Evolutionary conservation across 2,329 filamentous ascomycete species (phyloP).

Genomic region (Calonectria hongkongensis): DNA sequence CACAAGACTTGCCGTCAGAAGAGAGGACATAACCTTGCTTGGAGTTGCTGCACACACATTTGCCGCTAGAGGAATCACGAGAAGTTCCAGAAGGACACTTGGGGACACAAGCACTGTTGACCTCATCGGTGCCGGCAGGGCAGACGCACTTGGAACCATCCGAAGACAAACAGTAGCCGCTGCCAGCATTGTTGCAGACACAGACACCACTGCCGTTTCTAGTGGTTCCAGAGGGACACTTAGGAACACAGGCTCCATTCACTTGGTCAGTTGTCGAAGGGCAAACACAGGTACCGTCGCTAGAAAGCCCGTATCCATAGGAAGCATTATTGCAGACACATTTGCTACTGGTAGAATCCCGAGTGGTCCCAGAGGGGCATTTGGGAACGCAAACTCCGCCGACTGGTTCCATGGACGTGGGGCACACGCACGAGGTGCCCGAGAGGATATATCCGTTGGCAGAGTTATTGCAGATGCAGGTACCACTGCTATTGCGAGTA

Average conservation of each 20-base stretch:
- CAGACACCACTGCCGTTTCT: not conserved
- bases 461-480: not conserved
- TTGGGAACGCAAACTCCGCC: not conserved
- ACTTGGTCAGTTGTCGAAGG: not conserved
- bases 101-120: not conserved
- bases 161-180: not conserved
- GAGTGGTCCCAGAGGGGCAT: not conserved
- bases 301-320: not conserved
- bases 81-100: not conserved
- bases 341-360: not conserved
- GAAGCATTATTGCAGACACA: not conserved
- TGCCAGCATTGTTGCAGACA: not conserved
- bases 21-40: too few relatives aligned
- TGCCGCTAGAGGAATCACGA: not conserved
- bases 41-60: not conserved
- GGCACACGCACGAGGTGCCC: not conserved
- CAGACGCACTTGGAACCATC: not conserved
- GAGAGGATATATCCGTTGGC: not conserved
- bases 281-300: not conserved
- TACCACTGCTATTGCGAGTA: not conserved
- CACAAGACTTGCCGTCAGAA: too few relatives aligned
- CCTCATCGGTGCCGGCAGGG: not conserved
- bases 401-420: not conserved
- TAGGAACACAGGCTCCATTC: not conserved
- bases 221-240: not conserved